These are phyloP conservation scores for Daldinia sp. DNA, from an alignment of 2,329 filamentous ascomycete genomes.

Conservation along the genomic window DNA sequence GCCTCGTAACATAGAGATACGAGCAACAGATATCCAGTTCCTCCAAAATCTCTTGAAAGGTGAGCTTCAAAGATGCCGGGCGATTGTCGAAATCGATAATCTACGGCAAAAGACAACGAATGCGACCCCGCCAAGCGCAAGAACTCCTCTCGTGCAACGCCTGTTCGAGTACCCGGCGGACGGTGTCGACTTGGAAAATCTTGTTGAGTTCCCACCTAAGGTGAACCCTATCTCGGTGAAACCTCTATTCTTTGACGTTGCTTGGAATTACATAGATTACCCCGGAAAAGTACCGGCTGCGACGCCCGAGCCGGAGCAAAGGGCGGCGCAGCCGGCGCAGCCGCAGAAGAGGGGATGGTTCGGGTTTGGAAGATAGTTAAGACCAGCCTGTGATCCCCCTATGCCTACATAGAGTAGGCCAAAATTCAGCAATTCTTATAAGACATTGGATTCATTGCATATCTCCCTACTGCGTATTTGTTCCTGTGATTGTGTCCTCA, in stretches of 20 bases:
- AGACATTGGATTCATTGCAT: constrained; percentile 19
- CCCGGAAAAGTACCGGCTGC: constrained; percentile 68
- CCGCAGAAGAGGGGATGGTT: constrained; percentile 81
- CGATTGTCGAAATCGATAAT: constrained; percentile 84
- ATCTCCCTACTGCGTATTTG: constrained; percentile 9
- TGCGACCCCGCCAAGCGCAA: constrained; percentile 59
- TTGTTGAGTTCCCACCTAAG: constrained; percentile 89
- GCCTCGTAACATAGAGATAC: constrained; percentile 77
- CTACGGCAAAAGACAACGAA: constrained; percentile 63
- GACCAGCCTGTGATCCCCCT: constrained; percentile 11
- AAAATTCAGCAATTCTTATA: constrained; percentile 9
- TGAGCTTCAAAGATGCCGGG: constrained; percentile 83
- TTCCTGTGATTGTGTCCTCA: constrained; percentile 10
- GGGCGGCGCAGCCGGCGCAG: constrained; percentile 54
- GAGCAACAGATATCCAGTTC: constrained; percentile 66
- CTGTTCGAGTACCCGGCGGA: constrained; percentile 80
- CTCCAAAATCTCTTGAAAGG: constrained; percentile 74
- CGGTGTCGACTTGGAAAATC: constrained; percentile 78
- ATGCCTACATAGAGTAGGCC: constrained; percentile 11
- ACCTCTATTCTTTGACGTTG: constrained; percentile 94
- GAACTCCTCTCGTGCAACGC: constrained; percentile 75
- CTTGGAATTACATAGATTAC: constrained; percentile 98
- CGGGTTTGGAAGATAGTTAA: constrained; percentile 70
- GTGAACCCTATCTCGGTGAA: constrained; percentile 89
- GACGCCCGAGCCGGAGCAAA: constrained; percentile 47